Evolutionary conservation across 78 protist genomes (phyloP), one percentile per base, ranked within the genome.

Genomic region (Bodo saltans): DNA sequence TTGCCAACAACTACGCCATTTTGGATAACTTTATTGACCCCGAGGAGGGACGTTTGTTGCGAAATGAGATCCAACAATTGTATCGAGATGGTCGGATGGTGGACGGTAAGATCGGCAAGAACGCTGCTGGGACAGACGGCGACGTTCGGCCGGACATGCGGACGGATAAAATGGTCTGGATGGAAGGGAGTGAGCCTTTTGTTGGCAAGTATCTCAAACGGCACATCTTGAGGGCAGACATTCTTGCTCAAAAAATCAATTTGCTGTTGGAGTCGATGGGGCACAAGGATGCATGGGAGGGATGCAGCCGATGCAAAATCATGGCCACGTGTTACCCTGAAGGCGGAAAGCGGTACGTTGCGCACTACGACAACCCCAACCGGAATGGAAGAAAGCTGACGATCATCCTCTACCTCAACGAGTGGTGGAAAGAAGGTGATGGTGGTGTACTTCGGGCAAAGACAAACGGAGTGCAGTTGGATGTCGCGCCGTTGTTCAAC

Each of bases 341-440:
- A 32, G 8, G 26, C 42, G 83, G 83, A 12, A 8, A 37, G 29
- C 83, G 42, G 38, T 79, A 79, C 34, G 71, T 79, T 8, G 8
- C 8, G 47, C 83, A 79, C 83, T 79, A 42, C 30, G 83, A 79
- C 73, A 79, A 79, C 73, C 67, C 83, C 28, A 30, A 29, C 47
- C 12, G 47, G 32, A 79, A 79, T 47, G 37, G 39, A 29, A 28
- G 83, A 33, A 38, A 60, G 69, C 30, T 79, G 72, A 69, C 83
- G 38, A 17, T 3, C 27, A 53, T 79, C 67, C 34, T 60, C 40
- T 79, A 79, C 67, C 75, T 79, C 72, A 79, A 79, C 83, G 41
- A 3, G 1, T 52, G 73, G n/a, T 79, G 83, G 83, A 34, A 28
- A 29, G 33, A 72, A 29, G 72, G 38, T 32, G 52, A 60, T 42